Evolutionary conservation across 306 rosid species (phyloP), one percentile per base, ranked within the genome.

Genomic region (Benincasa hispida): DNA sequence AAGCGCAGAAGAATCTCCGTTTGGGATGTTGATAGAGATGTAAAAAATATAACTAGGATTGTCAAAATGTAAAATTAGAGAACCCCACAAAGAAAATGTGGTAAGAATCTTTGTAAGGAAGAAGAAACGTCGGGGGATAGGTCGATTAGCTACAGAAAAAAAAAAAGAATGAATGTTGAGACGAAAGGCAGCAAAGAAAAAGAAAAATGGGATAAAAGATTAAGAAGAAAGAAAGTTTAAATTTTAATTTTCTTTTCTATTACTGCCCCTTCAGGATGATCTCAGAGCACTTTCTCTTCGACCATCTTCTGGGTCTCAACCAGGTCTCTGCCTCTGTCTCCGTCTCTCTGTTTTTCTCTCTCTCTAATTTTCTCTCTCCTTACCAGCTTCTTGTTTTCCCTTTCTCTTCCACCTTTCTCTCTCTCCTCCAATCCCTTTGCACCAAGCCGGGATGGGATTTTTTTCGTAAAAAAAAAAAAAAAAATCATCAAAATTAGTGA

Each of bases 251-350:
- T 45, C 51, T 45, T 45, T 77, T 66, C 80, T 50, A 67, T 86
- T 86, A 90, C 91, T 90, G 97, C 92, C 94, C 80, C 85, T 87
- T 68, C 82, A 82, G 88, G 91, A 90, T 83, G 95, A 94, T 92
- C 97, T 91, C 85, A 89, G 96, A 89, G 93, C 91, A 82, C 45
- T 80, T 74, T 87, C 95, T 88, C 91, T 87, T 85, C 86, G 90
- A 92, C 89, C 96, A 90, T 89, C 96, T 72, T 84, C 81, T 83
- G 82, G 89, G 82, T 77, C 79, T 83, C 85, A 84, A 62, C 72
- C 85, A 63, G 78, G 35, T 69, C 80, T 45, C 73, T 77, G 42
- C 62, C 68, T 62, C 41, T 61, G 41, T 35, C 76, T 42, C 75
- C 60, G 28, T 67, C 21, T 70, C 63, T 75, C 73, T 73, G 53